Conservation (phyloP, 441 rosid genomes). For the Corymbia calophylla region DNA sequence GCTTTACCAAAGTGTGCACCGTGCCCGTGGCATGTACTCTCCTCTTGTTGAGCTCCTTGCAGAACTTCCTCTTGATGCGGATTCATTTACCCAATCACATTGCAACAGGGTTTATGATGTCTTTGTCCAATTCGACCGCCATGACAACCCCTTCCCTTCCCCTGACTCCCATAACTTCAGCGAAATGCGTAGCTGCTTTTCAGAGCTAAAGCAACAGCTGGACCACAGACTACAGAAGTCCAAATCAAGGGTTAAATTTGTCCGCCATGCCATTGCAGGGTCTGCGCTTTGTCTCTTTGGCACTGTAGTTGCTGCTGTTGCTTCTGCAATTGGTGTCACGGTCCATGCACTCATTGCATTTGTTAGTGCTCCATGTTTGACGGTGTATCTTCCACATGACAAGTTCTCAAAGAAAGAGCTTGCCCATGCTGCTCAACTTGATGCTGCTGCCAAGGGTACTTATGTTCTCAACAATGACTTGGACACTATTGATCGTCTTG, state of each 20-base stretch:
- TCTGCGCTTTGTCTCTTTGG: slow-evolving; percentile 48
- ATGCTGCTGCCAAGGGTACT: slow-evolving; percentile 56
- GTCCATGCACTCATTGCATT: slow-evolving; percentile 50
- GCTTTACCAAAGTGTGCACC: slow-evolving; percentile 35
- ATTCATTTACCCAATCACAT: slow-evolving; percentile 26
- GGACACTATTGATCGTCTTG: slow-evolving; percentile 51
- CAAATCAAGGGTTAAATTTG: slow-evolving; percentile 35
- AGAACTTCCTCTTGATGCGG: slow-evolving; percentile 31
- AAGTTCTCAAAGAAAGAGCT: slow-evolving; percentile 42
- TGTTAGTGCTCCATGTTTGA: slow-evolving; percentile 46
- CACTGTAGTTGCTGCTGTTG: slow-evolving; percentile 31
- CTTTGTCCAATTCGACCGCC: slow-evolving; percentile 35
- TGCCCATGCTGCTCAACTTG: slow-evolving; percentile 49
- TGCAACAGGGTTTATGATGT: slow-evolving; percentile 41
- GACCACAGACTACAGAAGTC: slow-evolving; percentile 42
- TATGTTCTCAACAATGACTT: slow-evolving; percentile 42
- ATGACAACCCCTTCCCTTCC: slow-evolving; percentile 55
- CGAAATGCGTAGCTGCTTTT: slow-evolving; percentile 39
- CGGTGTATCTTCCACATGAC: slow-evolving; percentile 21
- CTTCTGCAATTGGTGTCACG: slow-evolving; percentile 30
- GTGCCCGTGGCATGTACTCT: slow-evolving; percentile 40
- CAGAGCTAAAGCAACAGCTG: slow-evolving; percentile 46
- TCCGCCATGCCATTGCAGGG: slow-evolving; percentile 36
- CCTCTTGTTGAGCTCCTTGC: slow-evolving; percentile 45
- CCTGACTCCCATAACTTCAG: slow-evolving; percentile 40